phyloP scores from a whole-genome alignment of 768 basidiomycete species.

The Suillus hirtellus region DNA sequence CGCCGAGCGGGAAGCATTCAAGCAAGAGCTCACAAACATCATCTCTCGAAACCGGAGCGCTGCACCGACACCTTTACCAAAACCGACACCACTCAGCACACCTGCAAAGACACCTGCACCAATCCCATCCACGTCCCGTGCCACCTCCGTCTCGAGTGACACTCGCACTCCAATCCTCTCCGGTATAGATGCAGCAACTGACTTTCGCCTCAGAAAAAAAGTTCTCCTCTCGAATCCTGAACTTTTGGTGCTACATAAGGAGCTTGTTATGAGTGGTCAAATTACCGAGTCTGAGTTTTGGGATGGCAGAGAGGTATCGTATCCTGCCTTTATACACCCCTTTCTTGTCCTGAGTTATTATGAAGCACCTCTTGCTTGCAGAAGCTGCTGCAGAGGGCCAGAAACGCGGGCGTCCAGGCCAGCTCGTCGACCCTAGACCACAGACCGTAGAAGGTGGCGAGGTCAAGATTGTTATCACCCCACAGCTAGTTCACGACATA shows the following conservation, averaged over 20 bases:
- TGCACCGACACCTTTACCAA: conserved; percentile 25
- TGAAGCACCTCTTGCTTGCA: conserved; percentile 72
- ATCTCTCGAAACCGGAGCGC: conserved; percentile 68
- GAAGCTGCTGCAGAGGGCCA: conserved; percentile 74
- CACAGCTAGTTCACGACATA: conserved; percentile 90
- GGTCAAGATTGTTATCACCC: conserved; percentile 86
- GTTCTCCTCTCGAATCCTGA: conserved; percentile 80
- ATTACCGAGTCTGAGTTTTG: conserved; percentile 96
- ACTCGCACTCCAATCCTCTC: conserved; percentile 53
- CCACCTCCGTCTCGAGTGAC: conserved; percentile 61
- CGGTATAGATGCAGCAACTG: conserved; percentile 59
- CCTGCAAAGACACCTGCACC: conserved; percentile 35
- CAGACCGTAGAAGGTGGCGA: conserved; percentile 83
- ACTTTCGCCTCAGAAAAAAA: conserved; percentile 75
- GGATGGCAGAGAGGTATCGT: conserved; percentile 87
- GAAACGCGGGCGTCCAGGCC: conserved; percentile 79
- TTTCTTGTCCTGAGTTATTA: conserved; percentile 23
- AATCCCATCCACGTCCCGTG: conserved; percentile 57
- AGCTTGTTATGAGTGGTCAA: conserved; percentile 82
- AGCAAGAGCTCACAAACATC: conserved; percentile 73
- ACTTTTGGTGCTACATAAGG: conserved; percentile 78
- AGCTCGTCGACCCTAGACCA: conserved; percentile 86
- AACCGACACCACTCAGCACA: conserved; percentile 28
- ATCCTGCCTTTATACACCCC: conserved; percentile 15
- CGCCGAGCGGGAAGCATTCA: conserved; percentile 80